A percentile compares a stretch with the other conserved stretches of the same genome.
These are phyloP conservation scores for Nevesoporus exiguus DNA, from an alignment of 768 basidiomycete species.

Conservation along the genomic window DNA sequence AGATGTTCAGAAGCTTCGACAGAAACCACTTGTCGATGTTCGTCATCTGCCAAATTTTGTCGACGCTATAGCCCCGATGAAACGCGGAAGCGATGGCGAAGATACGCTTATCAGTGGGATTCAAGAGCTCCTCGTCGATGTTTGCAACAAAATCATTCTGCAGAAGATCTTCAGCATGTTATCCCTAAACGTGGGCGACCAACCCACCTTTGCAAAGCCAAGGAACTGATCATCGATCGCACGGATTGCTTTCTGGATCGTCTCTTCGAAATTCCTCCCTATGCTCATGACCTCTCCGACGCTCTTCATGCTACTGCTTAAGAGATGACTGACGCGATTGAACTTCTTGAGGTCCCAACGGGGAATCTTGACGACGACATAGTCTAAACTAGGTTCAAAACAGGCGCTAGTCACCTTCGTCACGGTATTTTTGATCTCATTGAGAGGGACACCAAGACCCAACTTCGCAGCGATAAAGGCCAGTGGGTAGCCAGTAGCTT, in stretches of 20 bases:
- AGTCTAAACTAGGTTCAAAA: slow-evolving; percentile 97
- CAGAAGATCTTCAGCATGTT: background rate
- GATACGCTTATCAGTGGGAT: slow-evolving; percentile 95
- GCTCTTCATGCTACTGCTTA: slow-evolving; percentile 98
- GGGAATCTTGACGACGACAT: slow-evolving; percentile 97
- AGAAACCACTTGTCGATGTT: slow-evolving; percentile 99
- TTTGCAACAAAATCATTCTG: slow-evolving; percentile 87
- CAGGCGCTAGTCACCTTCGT: slow-evolving; percentile 96
- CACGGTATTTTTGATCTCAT: slow-evolving; percentile 97
- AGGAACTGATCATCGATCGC: slow-evolving; percentile 94
- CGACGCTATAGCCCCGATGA: slow-evolving; percentile 88
- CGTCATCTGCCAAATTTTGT: slow-evolving; percentile 97
- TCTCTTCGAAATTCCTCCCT: slow-evolving; percentile 97
- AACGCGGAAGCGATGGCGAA: slow-evolving; percentile 96
- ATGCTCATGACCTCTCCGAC: slow-evolving; percentile 99
- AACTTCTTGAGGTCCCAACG: slow-evolving; percentile 99
- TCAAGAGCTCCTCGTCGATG: slow-evolving; percentile 88
- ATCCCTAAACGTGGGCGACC: background rate
- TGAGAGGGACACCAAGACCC: slow-evolving; percentile 93
- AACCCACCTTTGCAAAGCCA: slow-evolving; percentile 82
- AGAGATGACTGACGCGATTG: slow-evolving; percentile 81
- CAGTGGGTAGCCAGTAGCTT: slow-evolving; percentile 96
- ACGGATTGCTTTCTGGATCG: slow-evolving; percentile 95
- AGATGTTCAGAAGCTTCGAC: slow-evolving; percentile 80
- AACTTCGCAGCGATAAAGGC: slow-evolving; percentile 99